phyloP scores from a whole-genome alignment of 257 asterid genomes.

The Oldenlandia corymbosa region DNA sequence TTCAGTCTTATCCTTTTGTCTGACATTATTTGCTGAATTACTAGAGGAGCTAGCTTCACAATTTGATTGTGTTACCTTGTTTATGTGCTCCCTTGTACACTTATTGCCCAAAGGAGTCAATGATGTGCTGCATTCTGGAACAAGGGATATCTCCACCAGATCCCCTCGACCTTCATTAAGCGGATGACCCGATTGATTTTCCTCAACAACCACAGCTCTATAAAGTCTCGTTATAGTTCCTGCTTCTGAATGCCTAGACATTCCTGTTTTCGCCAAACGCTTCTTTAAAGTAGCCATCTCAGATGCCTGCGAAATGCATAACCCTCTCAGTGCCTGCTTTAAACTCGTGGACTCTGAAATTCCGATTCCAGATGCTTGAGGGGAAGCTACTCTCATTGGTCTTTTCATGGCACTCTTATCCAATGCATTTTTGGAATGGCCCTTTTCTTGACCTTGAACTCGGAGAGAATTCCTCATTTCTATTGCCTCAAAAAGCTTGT shows the following conservation, averaged over 20 bases:
- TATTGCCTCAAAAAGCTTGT: slow-evolving; percentile 69
- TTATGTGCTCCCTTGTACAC: slow-evolving; percentile 20
- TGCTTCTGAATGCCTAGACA: slow-evolving; percentile 36
- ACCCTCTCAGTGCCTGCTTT: slow-evolving; percentile 92
- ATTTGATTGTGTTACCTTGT: slow-evolving; percentile 17
- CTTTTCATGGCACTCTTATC: slow-evolving; percentile 78
- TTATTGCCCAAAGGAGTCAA: slow-evolving; percentile 23
- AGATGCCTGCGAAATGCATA: slow-evolving; percentile 94
- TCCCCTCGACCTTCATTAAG: slow-evolving; percentile 31
- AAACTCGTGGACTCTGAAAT: slow-evolving; percentile 62
- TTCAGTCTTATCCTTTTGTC: slow-evolving; percentile 13
- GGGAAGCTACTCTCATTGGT: slow-evolving; percentile 54
- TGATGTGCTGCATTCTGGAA: slow-evolving; percentile 43
- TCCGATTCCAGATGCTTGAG: slow-evolving; percentile 59
- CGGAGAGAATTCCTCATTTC: slow-evolving; percentile 41
- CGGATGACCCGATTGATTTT: slow-evolving; percentile 28
- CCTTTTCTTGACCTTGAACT: slow-evolving; percentile 29
- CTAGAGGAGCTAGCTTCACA: slow-evolving; percentile 22
- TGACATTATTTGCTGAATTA: slow-evolving; percentile 11
- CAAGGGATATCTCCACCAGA: slow-evolving; percentile 50
- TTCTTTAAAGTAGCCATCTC: slow-evolving; percentile 90
- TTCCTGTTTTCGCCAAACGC: slow-evolving; percentile 42
- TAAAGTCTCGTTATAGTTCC: slow-evolving; percentile 45
- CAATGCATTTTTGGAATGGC: slow-evolving; percentile 25
- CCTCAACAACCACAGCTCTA: slow-evolving; percentile 34